Percentiles rank a stretch among this genome's conserved stretches.
Evolutionary conservation across 2,329 filamentous ascomycete genomes (phyloP).

Genomic region (Cladorrhinum sp.): DNA sequence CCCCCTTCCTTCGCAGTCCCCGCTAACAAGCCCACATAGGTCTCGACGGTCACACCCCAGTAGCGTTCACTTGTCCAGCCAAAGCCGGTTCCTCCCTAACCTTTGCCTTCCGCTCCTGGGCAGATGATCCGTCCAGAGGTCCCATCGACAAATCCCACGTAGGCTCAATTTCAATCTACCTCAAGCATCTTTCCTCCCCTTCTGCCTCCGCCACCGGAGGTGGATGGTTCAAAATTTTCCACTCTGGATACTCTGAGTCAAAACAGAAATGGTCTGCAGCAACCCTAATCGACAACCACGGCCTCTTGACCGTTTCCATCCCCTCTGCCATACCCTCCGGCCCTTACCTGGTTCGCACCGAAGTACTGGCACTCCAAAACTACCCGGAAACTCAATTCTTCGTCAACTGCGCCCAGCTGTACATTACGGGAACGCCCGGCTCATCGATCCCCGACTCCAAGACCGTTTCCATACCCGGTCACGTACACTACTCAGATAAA

Average conservation of each 20-base stretch:
- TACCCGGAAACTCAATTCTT: slow-evolving; percentile 63
- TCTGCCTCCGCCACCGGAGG: slow-evolving; percentile 54
- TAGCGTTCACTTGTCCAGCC: slow-evolving; percentile 48
- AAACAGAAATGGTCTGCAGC: slow-evolving; percentile 66
- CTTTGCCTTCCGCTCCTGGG: slow-evolving; percentile 64
- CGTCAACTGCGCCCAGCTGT: slow-evolving; percentile 68
- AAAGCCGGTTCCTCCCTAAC: slow-evolving; percentile 55
- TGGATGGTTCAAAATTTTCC: slow-evolving; percentile 77
- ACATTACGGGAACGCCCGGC: slow-evolving; percentile 44
- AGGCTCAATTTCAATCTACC: slow-evolving; percentile 65
- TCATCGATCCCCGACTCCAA: slow-evolving; percentile 45
- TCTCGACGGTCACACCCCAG: slow-evolving; percentile 42
- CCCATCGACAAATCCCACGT: slow-evolving; percentile 21
- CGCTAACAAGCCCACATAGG: slow-evolving; percentile 33
- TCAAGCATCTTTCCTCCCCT: slow-evolving; percentile 65
- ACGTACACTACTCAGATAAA: slow-evolving; percentile 53
- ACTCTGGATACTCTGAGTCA: slow-evolving; percentile 60
- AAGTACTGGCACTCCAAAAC: slow-evolving; percentile 67
- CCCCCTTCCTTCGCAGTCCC: slow-evolving; percentile 22
- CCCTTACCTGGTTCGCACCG: slow-evolving; percentile 69
- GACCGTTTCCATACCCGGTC: slow-evolving; percentile 64
- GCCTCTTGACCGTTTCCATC: slow-evolving; percentile 60
- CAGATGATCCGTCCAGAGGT: slow-evolving; percentile 49
- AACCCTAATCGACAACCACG: slow-evolving; percentile 62
- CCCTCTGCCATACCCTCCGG: slow-evolving; percentile 61